Evolutionary conservation across 768 basidiomycete species (phyloP), one percentile per base, ranked within the genome.

Genomic region (Pulveroboletus sp.): DNA sequence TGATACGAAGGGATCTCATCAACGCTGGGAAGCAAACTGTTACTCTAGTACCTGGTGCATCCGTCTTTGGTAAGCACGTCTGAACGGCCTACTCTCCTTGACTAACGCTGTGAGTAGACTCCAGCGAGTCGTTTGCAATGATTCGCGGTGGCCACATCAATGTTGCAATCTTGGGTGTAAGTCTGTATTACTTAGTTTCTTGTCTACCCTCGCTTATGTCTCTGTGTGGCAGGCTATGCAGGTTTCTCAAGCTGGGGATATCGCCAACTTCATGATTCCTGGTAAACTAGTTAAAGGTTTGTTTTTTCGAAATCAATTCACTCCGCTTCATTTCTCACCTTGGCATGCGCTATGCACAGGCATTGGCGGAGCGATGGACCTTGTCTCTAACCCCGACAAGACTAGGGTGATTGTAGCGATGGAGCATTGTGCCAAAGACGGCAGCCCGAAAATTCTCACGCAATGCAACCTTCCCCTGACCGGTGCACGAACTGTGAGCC

Each of bases 231-330:
- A 91, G 88, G 91, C 92, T 9, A 91, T 97, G 90, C 84, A 97
- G 76, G 94, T 97, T 43, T 93, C 92, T 2, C 84, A 89, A 56
- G 82, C 81, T 1, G 93, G 91, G 36, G 94, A 97, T 66, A 87
- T 97, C 55, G 94, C 94, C 49, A 97, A 97, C 74, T 97, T 92
- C 66, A 97, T 96, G 94, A 93, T 96, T 62, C 94, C 93, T 3
- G 91, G 93, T 13, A 95, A 96, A 73, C 78, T 93, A 66, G 78
- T 92, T 31, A 91, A 89, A 76, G 87, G 86, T 79, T 56, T 11
- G 57, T 13, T 35, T 27, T 21, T 21, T 30, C 35, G n/a, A 43
- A 41, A 11, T 11, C 15, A n/a, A 18, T 21, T n/a, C 5, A 17
- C n/a, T 36, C 14, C 38, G 17, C 18, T 40, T 26, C 13, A 11